These are phyloP conservation scores for Pleurotus tuoliensis DNA, from an alignment of 768 basidiomycete species.

Conservation along the genomic window DNA sequence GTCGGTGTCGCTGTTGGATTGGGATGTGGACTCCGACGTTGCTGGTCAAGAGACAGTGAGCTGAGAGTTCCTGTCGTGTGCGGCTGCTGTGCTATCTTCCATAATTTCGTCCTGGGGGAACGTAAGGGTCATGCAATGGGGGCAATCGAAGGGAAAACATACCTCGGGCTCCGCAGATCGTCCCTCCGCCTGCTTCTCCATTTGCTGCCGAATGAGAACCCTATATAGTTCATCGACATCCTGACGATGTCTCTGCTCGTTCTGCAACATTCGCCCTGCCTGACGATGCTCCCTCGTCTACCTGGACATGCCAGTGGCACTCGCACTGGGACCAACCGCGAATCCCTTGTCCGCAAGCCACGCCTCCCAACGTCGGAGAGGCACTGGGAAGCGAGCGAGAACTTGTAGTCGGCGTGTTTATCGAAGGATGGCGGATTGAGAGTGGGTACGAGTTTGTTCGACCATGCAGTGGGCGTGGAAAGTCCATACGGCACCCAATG, in stretches of 20 bases:
- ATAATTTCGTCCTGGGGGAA: conserved; percentile 19
- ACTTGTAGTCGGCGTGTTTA: conserved; percentile 83
- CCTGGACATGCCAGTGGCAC: conserved; percentile 68
- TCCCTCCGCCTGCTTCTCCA: conserved; percentile 11
- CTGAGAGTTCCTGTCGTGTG: conserved; percentile 15
- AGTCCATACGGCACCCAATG: conserved; percentile 64
- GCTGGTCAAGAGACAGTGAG: conserved; percentile 15
- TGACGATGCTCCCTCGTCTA: conserved; percentile 74
- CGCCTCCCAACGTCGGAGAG: conserved; percentile 94
- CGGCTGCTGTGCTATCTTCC: conserved; percentile 17
- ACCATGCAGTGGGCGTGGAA: conserved; percentile 55
- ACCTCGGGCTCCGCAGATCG: conserved; percentile 35
- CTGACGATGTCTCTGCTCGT: conserved; percentile 51
- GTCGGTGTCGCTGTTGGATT: conserved; percentile 52
- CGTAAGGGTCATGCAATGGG: background rate
- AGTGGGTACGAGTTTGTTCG: conserved; percentile 51
- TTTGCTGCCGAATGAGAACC: conserved; percentile 50
- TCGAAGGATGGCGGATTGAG: conserved; percentile 70
- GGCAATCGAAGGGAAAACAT: background rate
- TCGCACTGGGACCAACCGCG: conserved; percentile 75
- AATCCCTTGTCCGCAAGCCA: conserved; percentile 90
- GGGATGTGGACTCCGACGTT: conserved; percentile 17
- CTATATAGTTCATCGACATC: conserved; percentile 55
- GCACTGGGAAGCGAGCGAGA: conserved; percentile 93
- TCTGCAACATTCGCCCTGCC: conserved; percentile 52